Conservation (phyloP, 768 basidiomycete species). For the Boletus subcaerulescens region DNA sequence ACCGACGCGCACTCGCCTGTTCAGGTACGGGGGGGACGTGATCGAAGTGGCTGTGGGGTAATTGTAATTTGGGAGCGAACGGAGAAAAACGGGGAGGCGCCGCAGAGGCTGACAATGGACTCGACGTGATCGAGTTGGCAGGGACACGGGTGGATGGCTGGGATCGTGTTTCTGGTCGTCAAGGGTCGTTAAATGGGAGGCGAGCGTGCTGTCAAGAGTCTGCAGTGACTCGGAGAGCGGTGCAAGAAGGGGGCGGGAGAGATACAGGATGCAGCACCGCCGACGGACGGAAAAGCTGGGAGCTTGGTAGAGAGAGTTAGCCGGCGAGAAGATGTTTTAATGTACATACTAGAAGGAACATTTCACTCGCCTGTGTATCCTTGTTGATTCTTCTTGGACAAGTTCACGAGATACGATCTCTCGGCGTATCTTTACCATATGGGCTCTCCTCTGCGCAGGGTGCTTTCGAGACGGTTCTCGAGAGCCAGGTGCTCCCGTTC, state of each 20-base stretch:
- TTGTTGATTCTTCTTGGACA: conserved; percentile 27
- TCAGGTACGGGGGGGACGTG: conserved; percentile 29
- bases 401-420: conserved; percentile 18
- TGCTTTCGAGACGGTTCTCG: conserved; percentile 18
- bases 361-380: conserved; percentile 27
- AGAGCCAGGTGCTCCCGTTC: conserved; percentile 20
- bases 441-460: conserved; percentile 23
- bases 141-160: not conserved
- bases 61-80: conserved; percentile 27
- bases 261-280: conserved; percentile 19
- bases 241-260: conserved; percentile 2
- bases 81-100: conserved; percentile 21
- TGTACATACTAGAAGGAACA: conserved; percentile 11
- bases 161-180: conserved; percentile 23
- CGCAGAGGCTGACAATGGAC: conserved; percentile 4
- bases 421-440: conserved; percentile 33
- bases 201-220: conserved; percentile 1
- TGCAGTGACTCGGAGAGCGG: conserved; percentile 2
- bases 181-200: conserved; percentile 27
- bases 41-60: conserved; percentile 35
- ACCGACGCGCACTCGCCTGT: conserved; percentile 29
- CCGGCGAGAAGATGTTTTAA: conserved; percentile 18
- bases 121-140: conserved; percentile 4
- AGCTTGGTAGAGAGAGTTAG: not conserved
- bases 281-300: conserved; percentile 5